Percentiles rank a stretch among this genome's conserved stretches.
These are phyloP conservation scores for Puccinellia tenuiflora DNA, from an alignment of 176 grass and related monocot genomes.

Conservation along the genomic window DNA sequence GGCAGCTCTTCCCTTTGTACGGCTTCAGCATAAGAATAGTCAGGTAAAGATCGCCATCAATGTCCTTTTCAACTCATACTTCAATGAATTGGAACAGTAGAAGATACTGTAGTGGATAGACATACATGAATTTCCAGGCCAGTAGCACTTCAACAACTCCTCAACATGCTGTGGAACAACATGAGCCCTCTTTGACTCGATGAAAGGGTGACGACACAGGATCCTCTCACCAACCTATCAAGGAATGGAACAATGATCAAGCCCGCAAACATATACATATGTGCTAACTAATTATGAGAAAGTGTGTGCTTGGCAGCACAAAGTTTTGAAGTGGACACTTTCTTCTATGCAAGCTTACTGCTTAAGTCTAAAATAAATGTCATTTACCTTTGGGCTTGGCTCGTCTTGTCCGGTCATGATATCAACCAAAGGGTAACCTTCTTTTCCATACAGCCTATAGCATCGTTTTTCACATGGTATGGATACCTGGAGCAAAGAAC, in stretches of 20 bases:
- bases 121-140: constrained; percentile 80
- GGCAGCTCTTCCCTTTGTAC: constrained; percentile 59
- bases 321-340: constrained; percentile 10
- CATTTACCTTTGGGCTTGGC: constrained; percentile 69
- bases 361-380: not conserved
- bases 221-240: constrained; percentile 83
- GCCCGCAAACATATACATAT: not conserved
- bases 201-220: constrained; percentile 93
- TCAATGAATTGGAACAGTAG: not conserved
- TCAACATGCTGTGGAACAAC: constrained; percentile 88
- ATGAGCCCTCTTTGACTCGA: constrained; percentile 87
- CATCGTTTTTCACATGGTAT: constrained; percentile 95
- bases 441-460: constrained; percentile 86
- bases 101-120: not conserved
- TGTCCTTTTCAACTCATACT: not conserved
- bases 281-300: not conserved
- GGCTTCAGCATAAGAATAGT: constrained; percentile 30
- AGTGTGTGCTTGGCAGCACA: not conserved
- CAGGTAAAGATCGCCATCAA: not conserved
- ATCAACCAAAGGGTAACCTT: constrained; percentile 79
- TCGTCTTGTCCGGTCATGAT: constrained; percentile 87
- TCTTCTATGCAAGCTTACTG: not conserved
- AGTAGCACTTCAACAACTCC: constrained; percentile 86
- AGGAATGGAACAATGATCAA: constrained; percentile 10
- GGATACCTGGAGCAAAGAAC: constrained; percentile 53